Evolutionary conservation across 345 rosid species (phyloP), one percentile per base, ranked within the genome.

Genomic region (Cardamine resedifolia): DNA sequence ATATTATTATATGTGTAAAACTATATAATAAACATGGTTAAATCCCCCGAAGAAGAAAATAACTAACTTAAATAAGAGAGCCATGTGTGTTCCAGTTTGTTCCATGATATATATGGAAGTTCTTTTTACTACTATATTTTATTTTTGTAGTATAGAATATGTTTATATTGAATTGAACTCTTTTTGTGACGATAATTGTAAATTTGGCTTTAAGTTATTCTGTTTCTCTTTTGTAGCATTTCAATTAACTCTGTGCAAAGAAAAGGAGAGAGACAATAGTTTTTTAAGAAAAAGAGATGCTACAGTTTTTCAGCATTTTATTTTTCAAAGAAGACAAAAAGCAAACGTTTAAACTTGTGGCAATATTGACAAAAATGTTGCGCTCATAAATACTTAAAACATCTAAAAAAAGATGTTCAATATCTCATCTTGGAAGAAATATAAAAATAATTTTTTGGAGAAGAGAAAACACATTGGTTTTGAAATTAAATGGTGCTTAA

Each of bases 121-220:
- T 41, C 9, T 68, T 14, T 24, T 58, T 68, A 58, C 49, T 9
- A 43, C 24, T n/a, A 6, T 53, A 31, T 3, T 60, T n/a, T 4
- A 15, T 3, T 18, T 26, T 27, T 10, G 31, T 9, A 3, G 23
- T 56, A 53, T 3, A 14, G 36, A 55, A 63, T 45, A 70, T 62
- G 51, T 27, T 15, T 27, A 6, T 5, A 24, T 18, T 52, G 57
- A 61, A 76, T 18, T 39, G 56, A 45, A 43, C 57, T 36, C 20
- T 78, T 71, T 43, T 82, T 72, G 33, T 34, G 76, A 34, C 62
- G 75, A 84, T 78, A 73, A 72, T 78, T 82, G 77, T 78, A 81
- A 85, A 73, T 14, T 34, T 39, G 62, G 77, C 62, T 34, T 52
- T 53, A 45, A 58, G 34, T 60, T 44, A 59, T 77, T 64, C 23